A percentile compares a stretch with the other conserved stretches of the same genome.
Evolutionary conservation across 1,284 basidiomycete species (phyloP).

Genomic region (Fomitopsis palustris): DNA sequence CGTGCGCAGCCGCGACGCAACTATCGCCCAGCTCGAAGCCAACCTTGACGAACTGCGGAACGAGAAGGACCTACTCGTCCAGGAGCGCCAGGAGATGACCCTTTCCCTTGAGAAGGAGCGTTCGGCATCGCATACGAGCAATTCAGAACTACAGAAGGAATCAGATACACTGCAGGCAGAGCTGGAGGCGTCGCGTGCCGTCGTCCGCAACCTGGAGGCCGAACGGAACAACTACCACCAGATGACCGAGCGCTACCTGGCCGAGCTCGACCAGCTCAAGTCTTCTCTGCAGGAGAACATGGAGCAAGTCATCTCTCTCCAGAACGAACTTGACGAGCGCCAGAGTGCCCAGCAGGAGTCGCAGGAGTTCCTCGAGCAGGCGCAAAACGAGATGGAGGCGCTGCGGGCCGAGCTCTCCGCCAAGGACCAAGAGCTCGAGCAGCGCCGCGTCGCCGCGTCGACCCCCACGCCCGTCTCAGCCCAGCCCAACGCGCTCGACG

Average conservation of each 20-base stretch:
- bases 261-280: constrained; percentile 51
- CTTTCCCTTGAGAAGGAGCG: constrained; percentile 48
- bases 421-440: constrained; percentile 64
- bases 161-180: constrained; percentile 62
- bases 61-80: constrained; percentile 43
- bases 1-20: constrained; percentile 50
- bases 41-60: constrained; percentile 50
- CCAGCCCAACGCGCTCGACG: constrained; percentile 51
- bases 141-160: constrained; percentile 58
- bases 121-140: constrained; percentile 40
- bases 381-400: constrained; percentile 64
- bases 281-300: constrained; percentile 39
- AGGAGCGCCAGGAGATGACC: constrained; percentile 39
- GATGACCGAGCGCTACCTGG: constrained; percentile 43
- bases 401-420: constrained; percentile 54
- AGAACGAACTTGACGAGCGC: constrained; percentile 48
- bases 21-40: constrained; percentile 60
- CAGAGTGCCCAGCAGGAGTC: constrained; percentile 53
- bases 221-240: constrained; percentile 56
- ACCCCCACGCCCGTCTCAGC: constrained; percentile 31
- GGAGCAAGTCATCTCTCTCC: constrained; percentile 47
- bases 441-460: constrained; percentile 39
- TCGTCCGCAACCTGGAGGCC: constrained; percentile 51
- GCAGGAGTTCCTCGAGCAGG: constrained; percentile 54
- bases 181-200: constrained; percentile 48